Evolutionary conservation across 106 monocot species (phyloP), one percentile per base, ranked within the genome.

Genomic region (Dendrobium chrysotoxum): DNA sequence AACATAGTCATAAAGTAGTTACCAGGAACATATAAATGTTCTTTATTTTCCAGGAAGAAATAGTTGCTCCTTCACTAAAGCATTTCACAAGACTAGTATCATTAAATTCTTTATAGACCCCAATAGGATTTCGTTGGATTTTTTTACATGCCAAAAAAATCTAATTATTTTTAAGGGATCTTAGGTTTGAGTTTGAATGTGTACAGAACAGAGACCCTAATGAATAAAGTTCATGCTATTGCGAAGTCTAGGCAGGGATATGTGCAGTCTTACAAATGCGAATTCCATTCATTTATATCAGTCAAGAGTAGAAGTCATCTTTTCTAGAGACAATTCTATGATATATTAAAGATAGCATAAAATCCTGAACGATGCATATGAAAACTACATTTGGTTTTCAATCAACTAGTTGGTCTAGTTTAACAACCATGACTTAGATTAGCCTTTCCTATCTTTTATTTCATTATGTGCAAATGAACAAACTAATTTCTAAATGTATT

Each of bases 21-120:
- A 35, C 70, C 70, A 70, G 28, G 70, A 74, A 42, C 74, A 74
- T 21, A 76, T 76, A 26, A 46, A 47, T 70, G 10, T 15, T 23
- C 26, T 25, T 46, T 26, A 47, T 47, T 50, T 46, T 45, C 4
- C 23, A 50, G 44, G 47, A 25, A 76, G 45, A 74, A 41, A 41
- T 28, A 76, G 45, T 47, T 25, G 76, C 26, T 76, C 26, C 47
- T 26, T 3, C 25, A 21, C 7, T 20, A 42, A 74, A 74, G 41
- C 47, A 45, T 26, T 76, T 76, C 12, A 46, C 20, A 74, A 74
- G n/a, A 40, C 5, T 74, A 74, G n/a, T 28, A 5, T 74, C 15
- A 12, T 8, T 65, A 65, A 65, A 65, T 65, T 65, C n/a, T 65
- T 26, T 65, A 65, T 65, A 10, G 1, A 11, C n/a, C 25, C 64